Percentiles rank a stretch among this genome's conserved stretches.
phyloP scores from a whole-genome alignment of 352 stramenopile genomes.

The Pythium coloratum region DNA sequence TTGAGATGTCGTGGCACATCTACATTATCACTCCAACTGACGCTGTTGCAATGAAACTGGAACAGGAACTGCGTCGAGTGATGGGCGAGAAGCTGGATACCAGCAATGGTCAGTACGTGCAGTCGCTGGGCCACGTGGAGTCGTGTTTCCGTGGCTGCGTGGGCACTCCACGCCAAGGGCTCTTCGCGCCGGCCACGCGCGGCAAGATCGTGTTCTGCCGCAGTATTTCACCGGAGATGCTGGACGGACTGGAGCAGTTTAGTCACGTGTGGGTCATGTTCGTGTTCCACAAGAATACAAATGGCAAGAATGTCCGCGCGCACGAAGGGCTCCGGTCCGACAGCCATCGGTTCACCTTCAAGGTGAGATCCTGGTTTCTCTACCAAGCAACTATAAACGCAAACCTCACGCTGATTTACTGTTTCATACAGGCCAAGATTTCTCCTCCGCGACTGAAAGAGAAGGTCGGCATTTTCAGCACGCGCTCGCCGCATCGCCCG shows the following conservation, averaged over 20 bases:
- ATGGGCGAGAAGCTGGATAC: slow-evolving; percentile 81
- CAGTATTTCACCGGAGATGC: slow-evolving; percentile 73
- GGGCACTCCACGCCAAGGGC: slow-evolving; percentile 82
- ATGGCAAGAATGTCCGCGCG: slow-evolving; percentile 74
- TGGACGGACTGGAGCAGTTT: slow-evolving; percentile 72
- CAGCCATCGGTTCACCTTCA: slow-evolving; percentile 76
- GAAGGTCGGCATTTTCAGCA: slow-evolving; percentile 94
- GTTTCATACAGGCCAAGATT: slow-evolving; percentile 58
- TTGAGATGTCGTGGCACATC: background rate
- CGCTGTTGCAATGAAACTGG: background rate
- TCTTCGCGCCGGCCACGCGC: slow-evolving; percentile 68
- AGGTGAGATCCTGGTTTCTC: slow-evolving; percentile 18
- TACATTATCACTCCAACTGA: background rate
- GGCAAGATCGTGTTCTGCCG: slow-evolving; percentile 78
- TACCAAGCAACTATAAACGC: background rate
- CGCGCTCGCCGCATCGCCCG: slow-evolving; percentile 95
- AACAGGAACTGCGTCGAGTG: slow-evolving; percentile 62
- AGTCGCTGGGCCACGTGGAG: slow-evolving; percentile 67
- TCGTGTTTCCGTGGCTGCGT: slow-evolving; percentile 83
- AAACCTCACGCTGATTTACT: too few species aligned
- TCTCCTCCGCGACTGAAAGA: slow-evolving; percentile 69
- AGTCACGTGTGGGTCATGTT: slow-evolving; percentile 91
- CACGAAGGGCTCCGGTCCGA: slow-evolving; percentile 64
- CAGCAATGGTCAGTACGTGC: slow-evolving; percentile 71
- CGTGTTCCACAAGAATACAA: slow-evolving; percentile 90